Base-by-base conservation (phyloP, 1,139 yeast genomes). In the Arxiozyma bovina region DNA sequence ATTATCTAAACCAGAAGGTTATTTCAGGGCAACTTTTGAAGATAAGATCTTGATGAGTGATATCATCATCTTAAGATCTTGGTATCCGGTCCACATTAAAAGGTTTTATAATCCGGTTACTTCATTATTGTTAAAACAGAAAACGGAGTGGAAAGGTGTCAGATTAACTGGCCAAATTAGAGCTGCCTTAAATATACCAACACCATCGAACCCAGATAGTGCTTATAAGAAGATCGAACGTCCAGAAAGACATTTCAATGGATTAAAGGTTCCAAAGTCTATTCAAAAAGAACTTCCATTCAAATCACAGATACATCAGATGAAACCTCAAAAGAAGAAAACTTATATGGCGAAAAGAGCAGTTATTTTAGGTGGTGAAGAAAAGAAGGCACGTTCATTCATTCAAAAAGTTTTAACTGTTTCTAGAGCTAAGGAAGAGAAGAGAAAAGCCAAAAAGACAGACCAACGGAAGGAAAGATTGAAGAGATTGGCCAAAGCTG, bases 1-100 rank as follows among this genome's bases (percentile, higher is more conserved):
- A 0, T 76, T 94, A 59, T 81, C 96, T 8, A 87, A 87, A 62
- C 97, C 98, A 0, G 98, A 91, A 57, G 99, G 99, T n/a, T 85
- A 87, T 69, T 94, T 80, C 76, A 81, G 99, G 70, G 99, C 99
- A n/a, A 85, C 98, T 1, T 94, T 94, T 71, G 99, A 94, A 71
- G 99, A 94, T 70, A 93, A 91, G 73, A 81, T 93, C 44, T 77
- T 91, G 58, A 80, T 93, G 85, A 73, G 95, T 58, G 99, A 93
- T 70, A 87, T 88, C 52, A 80, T 94, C 17, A 85, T 93, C 63
- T 74, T 94, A 68, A 85, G 96, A 69, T 93, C 98, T 1, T 94
- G 99, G 99, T 91, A 90, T 69, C 98, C 98, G 1, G 94, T 94
- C 49, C 82, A 81, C 61, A 87, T 94, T 18, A 86, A 93, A 70